Percentiles rank a stretch among this genome's conserved stretches.
phyloP scores from a whole-genome alignment of 192 early-diverging fungal species.

The Radiomyces spectabilis region DNA sequence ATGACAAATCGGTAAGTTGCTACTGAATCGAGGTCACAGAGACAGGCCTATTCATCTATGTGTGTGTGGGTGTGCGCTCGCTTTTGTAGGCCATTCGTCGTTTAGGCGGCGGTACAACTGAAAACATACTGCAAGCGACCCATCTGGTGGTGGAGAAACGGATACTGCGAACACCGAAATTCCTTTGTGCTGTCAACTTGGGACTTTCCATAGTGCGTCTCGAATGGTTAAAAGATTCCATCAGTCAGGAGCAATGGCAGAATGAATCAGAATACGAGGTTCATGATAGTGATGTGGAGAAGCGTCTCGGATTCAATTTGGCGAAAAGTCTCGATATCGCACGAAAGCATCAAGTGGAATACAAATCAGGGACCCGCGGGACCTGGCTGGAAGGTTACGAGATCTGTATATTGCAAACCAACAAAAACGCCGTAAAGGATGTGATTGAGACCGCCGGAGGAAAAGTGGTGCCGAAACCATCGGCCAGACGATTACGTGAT shows the following conservation, averaged over 20 bases:
- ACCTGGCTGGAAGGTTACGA: constrained; percentile 5
- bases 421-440: background rate
- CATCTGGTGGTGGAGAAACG: constrained; percentile 1
- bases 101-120: background rate
- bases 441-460: constrained; percentile 6
- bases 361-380: background rate
- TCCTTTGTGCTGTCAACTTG: constrained; percentile 14
- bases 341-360: background rate
- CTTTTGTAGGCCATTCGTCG: background rate
- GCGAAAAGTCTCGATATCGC: background rate
- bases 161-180: constrained; percentile 8
- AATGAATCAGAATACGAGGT: constrained; percentile 1
- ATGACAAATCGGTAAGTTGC: background rate
- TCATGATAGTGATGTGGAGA: constrained; percentile 3
- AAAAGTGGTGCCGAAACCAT: too few relatives aligned
- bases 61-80: background rate
- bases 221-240: constrained; percentile 7
- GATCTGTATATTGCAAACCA: background rate
- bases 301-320: constrained; percentile 3
- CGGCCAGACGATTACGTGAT: too few relatives aligned
- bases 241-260: background rate
- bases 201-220: constrained; percentile 1
- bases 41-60: background rate
- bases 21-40: background rate
- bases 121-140: constrained; percentile 3